phyloP scores from a whole-genome alignment of 495 filamentous ascomycete species.

The Tuber brumale region DNA sequence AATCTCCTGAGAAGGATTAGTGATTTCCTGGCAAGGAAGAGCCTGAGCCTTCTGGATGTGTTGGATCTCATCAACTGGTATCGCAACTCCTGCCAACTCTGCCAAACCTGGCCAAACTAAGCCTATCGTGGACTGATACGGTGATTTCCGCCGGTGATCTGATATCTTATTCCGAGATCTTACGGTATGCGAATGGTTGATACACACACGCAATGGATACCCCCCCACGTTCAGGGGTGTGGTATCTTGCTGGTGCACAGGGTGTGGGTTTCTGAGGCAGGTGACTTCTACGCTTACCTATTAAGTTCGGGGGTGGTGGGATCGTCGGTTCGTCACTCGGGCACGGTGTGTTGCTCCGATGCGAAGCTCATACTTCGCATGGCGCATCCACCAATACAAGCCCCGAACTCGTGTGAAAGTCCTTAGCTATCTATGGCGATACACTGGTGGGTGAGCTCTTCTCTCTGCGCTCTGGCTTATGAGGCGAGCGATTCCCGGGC shows the following conservation, averaged over 20 bases:
- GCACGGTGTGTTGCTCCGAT: neutral
- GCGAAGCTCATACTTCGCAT: neutral
- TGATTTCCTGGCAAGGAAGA: neutral
- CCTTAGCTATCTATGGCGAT: neutral
- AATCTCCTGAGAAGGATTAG: neutral
- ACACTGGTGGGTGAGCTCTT: neutral
- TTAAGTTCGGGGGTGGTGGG: neutral
- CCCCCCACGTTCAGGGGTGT: neutral
- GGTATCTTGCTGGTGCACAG: neutral
- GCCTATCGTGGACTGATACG: neutral
- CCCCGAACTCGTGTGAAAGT: neutral
- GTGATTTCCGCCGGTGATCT: neutral
- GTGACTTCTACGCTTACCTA: neutral
- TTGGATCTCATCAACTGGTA: neutral
- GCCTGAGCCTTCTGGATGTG: neutral
- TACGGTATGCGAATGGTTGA: neutral
- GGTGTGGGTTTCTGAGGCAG: neutral
- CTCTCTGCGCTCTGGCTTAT: neutral
- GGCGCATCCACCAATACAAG: neutral
- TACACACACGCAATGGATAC: neutral
- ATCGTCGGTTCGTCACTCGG: neutral
- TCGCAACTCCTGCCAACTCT: neutral
- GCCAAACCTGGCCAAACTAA: neutral
- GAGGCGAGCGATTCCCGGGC: neutral
- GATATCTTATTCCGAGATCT: neutral